Conservation (phyloP, 225 moss, liverwort and hornwort genomes). For the Marchantia polymorpha region DNA sequence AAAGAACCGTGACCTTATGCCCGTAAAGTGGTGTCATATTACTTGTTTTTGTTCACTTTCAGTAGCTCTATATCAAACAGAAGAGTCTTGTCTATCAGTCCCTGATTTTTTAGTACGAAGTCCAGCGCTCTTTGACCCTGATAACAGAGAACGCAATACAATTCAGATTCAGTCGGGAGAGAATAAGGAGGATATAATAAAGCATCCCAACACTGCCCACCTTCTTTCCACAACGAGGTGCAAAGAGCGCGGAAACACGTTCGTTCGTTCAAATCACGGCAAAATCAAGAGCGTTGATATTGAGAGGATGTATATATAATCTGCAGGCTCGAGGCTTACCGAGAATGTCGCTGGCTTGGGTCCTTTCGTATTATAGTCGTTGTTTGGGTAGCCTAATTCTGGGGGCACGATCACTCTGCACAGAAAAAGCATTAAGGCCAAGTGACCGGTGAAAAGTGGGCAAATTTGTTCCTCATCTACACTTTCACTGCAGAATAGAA, state of each 20-base stretch:
- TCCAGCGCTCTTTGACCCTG: constrained; percentile 95
- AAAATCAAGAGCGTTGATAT: too few relatives aligned
- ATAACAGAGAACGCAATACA: background rate
- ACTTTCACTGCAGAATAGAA: background rate
- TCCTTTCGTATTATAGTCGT: constrained; percentile 80
- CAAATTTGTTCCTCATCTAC: background rate
- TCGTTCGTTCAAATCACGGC: background rate
- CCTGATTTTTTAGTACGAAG: constrained; percentile 90
- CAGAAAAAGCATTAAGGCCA: background rate
- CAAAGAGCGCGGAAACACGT: background rate
- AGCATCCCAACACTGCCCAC: background rate
- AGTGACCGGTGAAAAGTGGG: too few relatives aligned
- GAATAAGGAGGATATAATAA: background rate
- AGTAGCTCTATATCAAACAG: constrained; percentile 91
- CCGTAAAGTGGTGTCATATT: constrained; percentile 4
- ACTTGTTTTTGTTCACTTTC: constrained; percentile 45
- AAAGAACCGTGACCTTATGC: too few relatives aligned
- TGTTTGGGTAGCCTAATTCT: constrained; percentile 88
- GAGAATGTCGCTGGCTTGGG: constrained; percentile 91
- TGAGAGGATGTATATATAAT: too few relatives aligned
- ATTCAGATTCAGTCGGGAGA: too few relatives aligned
- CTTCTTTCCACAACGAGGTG: background rate
- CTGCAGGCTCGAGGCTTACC: constrained; percentile 32
- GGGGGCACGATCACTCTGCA: constrained; percentile 87
- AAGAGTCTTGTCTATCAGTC: constrained; percentile 92